A percentile compares a stretch with the other conserved stretches of the same genome.
These are phyloP conservation scores for Backusella sp. DNA, from an alignment of 192 early-diverging fungal species.

Conservation along the genomic window DNA sequence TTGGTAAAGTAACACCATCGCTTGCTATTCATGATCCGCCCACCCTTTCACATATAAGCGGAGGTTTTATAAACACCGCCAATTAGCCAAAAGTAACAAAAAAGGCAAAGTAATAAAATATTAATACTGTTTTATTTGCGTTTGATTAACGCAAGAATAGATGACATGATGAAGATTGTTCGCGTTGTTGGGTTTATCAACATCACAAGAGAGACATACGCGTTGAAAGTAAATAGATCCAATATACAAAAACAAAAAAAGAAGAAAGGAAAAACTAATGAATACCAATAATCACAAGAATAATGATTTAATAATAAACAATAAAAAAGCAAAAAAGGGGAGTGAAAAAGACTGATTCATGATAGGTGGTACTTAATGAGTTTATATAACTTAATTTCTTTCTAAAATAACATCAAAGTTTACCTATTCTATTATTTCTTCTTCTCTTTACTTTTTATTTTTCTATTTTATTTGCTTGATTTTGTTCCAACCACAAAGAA, in stretches of 20 bases:
- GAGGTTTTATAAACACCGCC: constrained; percentile 8
- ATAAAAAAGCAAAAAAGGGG: neutral
- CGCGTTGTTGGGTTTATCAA: neutral
- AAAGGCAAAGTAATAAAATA: neutral
- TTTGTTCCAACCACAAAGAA: neutral
- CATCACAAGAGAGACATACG: neutral
- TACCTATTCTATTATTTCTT: neutral
- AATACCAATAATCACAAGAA: neutral
- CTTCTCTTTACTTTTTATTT: neutral
- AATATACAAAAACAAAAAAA: neutral
- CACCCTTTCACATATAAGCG: neutral
- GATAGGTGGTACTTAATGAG: constrained; percentile 4
- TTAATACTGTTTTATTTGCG: neutral
- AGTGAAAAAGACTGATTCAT: neutral
- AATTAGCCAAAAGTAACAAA: neutral
- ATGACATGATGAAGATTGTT: neutral
- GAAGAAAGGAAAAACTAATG: neutral
- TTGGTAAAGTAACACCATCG: neutral
- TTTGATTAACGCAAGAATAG: neutral
- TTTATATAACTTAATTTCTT: constrained; percentile 11
- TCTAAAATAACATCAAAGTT: neutral
- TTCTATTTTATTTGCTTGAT: neutral
- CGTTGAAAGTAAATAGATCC: neutral
- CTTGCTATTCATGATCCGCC: neutral
- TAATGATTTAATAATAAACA: neutral